These are phyloP conservation scores for Epichloe brachyelytri DNA, from an alignment of 2,329 filamentous ascomycete genomes.

Conservation along the genomic window DNA sequence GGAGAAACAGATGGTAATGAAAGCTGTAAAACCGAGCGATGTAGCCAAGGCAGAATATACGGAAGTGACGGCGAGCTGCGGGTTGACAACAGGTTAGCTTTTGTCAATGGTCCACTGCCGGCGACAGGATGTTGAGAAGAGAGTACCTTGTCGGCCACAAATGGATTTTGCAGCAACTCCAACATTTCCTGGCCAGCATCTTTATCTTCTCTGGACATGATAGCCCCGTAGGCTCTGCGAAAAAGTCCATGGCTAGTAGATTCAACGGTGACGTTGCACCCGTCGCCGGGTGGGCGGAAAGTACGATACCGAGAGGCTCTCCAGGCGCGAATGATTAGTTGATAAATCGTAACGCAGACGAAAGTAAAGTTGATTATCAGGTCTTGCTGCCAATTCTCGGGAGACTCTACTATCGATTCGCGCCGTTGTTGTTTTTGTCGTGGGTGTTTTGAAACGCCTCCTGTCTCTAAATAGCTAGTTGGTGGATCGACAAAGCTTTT, in stretches of 20 bases:
- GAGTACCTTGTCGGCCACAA: conserved; percentile 18
- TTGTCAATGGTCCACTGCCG: too few relatives aligned
- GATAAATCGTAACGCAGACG: neutral
- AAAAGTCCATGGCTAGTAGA: neutral
- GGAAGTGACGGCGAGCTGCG: conserved; percentile 29
- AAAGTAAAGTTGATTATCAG: neutral
- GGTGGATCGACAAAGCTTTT: neutral
- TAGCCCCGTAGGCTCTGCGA: neutral
- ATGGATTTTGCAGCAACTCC: conserved; percentile 37
- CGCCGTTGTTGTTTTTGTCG: neutral
- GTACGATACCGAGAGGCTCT: neutral
- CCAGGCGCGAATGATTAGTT: neutral
- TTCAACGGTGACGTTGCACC: neutral
- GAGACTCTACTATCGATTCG: neutral
- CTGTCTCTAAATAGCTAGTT: neutral
- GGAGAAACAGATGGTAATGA: conserved; percentile 72
- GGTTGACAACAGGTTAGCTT: neutral
- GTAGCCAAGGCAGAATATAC: conserved; percentile 69
- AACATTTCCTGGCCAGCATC: conserved; percentile 32
- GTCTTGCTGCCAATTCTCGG: neutral
- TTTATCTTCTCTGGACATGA: conserved; percentile 3
- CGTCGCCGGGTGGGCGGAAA: neutral
- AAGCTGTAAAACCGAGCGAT: conserved; percentile 60
- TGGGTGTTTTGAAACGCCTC: neutral
- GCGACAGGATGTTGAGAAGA: neutral